Evolutionary conservation across 2,329 filamentous ascomycete genomes (phyloP).

Genomic region (Reticulascus tulasneorum): DNA sequence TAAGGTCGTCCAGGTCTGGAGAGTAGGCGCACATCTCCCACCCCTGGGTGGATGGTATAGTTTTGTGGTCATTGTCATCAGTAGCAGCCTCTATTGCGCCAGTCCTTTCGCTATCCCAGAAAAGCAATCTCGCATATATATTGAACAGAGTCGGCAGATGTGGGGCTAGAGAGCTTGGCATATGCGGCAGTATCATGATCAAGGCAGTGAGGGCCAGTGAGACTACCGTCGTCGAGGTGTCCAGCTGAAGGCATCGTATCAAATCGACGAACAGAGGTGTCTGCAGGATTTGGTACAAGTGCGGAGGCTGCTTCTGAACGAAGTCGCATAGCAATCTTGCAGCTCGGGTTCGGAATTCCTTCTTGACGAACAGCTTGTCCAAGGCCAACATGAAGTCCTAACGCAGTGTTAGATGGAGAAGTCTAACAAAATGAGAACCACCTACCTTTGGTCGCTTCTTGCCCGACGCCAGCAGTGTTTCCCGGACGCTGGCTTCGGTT

Average conservation of each 20-base stretch:
- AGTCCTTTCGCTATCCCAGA: constrained; percentile 63
- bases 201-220: constrained; percentile 70
- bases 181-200: constrained; percentile 79
- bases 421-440: constrained; percentile 1
- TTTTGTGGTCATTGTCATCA: constrained; percentile 32
- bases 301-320: constrained; percentile 72
- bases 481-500: constrained; percentile 46
- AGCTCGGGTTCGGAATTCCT: constrained; percentile 58
- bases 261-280: constrained; percentile 70
- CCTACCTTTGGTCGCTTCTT: constrained; percentile 60
- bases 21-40: constrained; percentile 66
- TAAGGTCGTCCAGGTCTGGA: constrained; percentile 57
- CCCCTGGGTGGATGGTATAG: constrained; percentile 25
- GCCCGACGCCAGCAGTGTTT: constrained; percentile 56
- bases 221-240: constrained; percentile 74
- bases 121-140: constrained; percentile 74
- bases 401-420: constrained; percentile 11
- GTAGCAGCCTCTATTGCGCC: constrained; percentile 31
- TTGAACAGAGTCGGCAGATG: constrained; percentile 73
- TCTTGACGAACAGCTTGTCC: constrained; percentile 62
- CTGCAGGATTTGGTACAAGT: constrained; percentile 68
- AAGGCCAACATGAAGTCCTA: constrained; percentile 65
- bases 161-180: constrained; percentile 66
- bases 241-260: constrained; percentile 69
- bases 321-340: constrained; percentile 69